These are phyloP conservation scores for Aspergillus sp. DNA, from an alignment of 2,329 filamentous ascomycete species.

Conservation along the genomic window DNA sequence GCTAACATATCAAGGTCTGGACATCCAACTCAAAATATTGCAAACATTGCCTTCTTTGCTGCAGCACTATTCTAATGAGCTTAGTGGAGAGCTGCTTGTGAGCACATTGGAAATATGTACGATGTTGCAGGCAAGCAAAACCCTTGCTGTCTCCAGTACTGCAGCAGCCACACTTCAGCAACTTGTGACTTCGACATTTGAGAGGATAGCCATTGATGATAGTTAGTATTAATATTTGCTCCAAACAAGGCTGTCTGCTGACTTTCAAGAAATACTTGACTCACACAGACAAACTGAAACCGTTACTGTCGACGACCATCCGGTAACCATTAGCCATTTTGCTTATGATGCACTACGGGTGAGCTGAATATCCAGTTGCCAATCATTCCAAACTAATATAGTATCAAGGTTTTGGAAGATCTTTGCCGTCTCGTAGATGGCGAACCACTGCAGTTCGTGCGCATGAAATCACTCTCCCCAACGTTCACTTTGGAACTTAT, in stretches of 20 bases:
- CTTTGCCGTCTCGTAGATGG: constrained; percentile 82
- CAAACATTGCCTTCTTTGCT: constrained; percentile 84
- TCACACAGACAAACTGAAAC: constrained; percentile 55
- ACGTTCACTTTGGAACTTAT: constrained; percentile 86
- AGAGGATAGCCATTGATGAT: constrained; percentile 80
- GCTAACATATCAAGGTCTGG: constrained; percentile 49
- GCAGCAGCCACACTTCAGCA: constrained; percentile 95
- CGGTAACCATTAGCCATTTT: constrained; percentile 62
- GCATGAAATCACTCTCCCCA: constrained; percentile 68
- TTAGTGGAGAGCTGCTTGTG: constrained; percentile 74
- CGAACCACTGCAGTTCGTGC: constrained; percentile 73
- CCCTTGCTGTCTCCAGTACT: constrained; percentile 87
- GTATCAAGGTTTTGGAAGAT: constrained; percentile 69
- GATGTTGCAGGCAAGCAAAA: constrained; percentile 83
- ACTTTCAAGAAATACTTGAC: constrained; percentile 31
- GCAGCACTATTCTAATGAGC: constrained; percentile 78
- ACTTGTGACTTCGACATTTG: constrained; percentile 84
- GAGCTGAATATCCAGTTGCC: constrained; percentile 11
- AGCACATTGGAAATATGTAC: constrained; percentile 86
- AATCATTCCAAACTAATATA: constrained; percentile 5
- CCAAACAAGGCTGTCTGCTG: constrained; percentile 1
- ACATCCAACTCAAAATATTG: constrained; percentile 92
- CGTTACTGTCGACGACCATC: constrained; percentile 59
- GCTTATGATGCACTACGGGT: constrained; percentile 79
- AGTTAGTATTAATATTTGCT: constrained; percentile 43